Percentiles rank a stretch among this genome's conserved stretches.
Evolutionary conservation across 192 early-diverging fungal species (phyloP).

Genomic region (Backusella sp.): DNA sequence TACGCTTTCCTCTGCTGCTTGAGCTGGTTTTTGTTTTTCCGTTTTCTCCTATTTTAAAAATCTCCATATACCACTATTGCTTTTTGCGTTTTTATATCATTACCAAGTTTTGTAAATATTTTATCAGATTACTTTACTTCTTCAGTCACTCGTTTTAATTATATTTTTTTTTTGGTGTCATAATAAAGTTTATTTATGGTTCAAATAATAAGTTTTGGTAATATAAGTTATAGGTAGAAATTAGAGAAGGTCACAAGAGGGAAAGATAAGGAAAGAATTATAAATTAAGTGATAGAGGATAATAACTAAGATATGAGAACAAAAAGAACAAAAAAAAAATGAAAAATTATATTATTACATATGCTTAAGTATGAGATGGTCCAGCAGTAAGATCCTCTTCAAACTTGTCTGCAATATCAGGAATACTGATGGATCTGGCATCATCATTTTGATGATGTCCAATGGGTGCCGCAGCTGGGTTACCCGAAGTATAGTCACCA

Average conservation of each 20-base stretch:
- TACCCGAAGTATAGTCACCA: background rate
- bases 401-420: background rate
- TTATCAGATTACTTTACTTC: background rate
- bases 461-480: background rate
- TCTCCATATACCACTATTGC: background rate
- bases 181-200: background rate
- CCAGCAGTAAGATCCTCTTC: background rate
- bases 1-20: constrained; percentile 6
- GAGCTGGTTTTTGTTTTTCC: constrained; percentile 31
- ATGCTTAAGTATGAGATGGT: background rate
- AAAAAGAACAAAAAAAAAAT: background rate
- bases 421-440: background rate
- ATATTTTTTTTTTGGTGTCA: background rate
- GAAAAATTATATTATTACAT: background rate
- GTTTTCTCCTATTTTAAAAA: constrained; percentile 13
- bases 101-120: background rate
- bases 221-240: no score
- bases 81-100: background rate
- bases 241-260: background rate
- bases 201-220: background rate
- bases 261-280: background rate
- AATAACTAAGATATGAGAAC: no score
- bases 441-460: background rate
- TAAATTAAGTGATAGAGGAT: background rate
- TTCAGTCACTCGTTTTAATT: background rate